Conservation (phyloP, 176 grass and related monocot species). For the Juncus inflexus region DNA sequence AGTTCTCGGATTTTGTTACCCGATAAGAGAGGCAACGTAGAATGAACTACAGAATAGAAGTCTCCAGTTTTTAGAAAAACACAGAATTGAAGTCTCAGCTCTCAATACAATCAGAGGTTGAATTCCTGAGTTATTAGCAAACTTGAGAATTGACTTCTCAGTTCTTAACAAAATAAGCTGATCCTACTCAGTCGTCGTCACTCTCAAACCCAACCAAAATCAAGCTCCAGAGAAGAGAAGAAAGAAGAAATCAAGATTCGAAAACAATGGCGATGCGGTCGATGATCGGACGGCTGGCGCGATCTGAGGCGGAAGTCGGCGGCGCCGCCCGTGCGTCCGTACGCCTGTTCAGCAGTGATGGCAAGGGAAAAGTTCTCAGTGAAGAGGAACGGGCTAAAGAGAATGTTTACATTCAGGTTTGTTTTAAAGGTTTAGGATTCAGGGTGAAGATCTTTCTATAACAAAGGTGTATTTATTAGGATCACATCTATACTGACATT, state of each 20-base stretch:
- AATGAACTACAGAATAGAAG: too few species aligned
- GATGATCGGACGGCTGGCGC: conserved; percentile 44
- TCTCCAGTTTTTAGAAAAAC: too few species aligned
- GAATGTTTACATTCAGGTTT: conserved; percentile 78
- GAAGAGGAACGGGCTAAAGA: conserved; percentile 76
- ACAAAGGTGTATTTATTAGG: too few species aligned
- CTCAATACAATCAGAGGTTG: too few species aligned
- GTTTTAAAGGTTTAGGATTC: too few species aligned
- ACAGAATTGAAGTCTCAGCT: too few species aligned
- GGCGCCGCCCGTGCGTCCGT: conserved; percentile 6
- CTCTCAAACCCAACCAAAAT: conserved; percentile 4
- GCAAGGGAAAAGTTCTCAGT: conserved; percentile 57
- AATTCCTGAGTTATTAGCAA: too few species aligned
- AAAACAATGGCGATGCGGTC: conserved; percentile 60
- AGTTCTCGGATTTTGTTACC: too few species aligned
- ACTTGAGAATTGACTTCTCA: too few species aligned
- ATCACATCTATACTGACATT: too few species aligned
- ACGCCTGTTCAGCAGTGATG: conserved; percentile 59
- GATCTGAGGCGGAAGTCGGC: conserved; percentile 16
- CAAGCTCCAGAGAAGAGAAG: not conserved
- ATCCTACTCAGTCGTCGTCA: not conserved
- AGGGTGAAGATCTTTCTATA: too few species aligned
- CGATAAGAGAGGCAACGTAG: too few species aligned
- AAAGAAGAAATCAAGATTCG: conserved; percentile 3
- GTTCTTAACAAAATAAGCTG: not conserved